Evolutionary conservation across 306 rosid genomes (phyloP).

Genomic region (Vigna reflexopilosa): DNA sequence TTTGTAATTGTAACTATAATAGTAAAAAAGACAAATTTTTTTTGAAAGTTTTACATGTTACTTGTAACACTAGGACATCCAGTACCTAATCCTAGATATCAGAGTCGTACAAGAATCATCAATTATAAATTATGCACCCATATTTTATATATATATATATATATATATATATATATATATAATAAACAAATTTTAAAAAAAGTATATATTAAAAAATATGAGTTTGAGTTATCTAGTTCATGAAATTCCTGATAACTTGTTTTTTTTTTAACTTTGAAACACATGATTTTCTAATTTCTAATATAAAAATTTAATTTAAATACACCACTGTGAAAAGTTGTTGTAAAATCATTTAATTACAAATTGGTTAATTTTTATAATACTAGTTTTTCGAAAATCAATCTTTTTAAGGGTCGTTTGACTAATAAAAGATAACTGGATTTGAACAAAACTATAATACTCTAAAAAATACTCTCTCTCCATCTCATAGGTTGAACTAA

Average conservation of each 20-base stretch:
- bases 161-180: background rate
- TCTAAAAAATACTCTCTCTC: no score
- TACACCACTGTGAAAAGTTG: background rate
- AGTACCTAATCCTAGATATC: background rate
- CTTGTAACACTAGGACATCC: background rate
- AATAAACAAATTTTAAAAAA: background rate
- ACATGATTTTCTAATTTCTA: background rate
- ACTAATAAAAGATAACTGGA: no score
- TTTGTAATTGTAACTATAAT: background rate
- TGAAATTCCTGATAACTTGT: no score
- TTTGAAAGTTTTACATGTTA: background rate
- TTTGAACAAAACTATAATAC: no score
- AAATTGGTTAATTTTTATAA: background rate
- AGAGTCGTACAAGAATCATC: conserved; percentile 34
- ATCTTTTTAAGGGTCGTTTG: background rate
- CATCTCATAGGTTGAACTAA: no score
- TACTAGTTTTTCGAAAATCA: background rate
- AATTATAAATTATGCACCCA: background rate
- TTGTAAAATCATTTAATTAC: background rate
- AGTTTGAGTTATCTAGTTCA: background rate
- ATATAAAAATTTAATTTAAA: background rate
- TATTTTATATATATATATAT: background rate
- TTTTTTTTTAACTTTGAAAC: no score
- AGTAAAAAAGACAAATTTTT: background rate
- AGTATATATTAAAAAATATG: background rate